These are phyloP conservation scores for Diplodia mutila DNA, from an alignment of 2,329 filamentous ascomycete genomes.

Conservation along the genomic window DNA sequence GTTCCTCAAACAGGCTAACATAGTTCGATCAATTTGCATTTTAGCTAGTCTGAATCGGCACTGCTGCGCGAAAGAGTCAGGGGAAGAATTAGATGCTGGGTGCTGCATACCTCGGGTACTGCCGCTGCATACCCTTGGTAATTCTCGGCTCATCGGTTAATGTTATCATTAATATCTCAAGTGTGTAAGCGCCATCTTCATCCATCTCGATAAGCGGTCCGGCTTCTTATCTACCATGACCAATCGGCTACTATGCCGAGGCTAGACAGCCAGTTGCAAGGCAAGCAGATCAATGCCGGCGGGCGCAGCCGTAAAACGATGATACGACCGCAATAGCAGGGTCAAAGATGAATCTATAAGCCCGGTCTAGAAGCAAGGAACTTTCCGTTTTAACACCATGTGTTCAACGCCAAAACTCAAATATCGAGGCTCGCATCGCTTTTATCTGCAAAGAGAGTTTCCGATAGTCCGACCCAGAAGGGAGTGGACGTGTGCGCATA, in stretches of 20 bases:
- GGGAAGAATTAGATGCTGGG: neutral
- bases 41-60: neutral
- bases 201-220: neutral
- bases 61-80: conserved; percentile 3
- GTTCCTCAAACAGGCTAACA: neutral
- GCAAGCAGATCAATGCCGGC: no score
- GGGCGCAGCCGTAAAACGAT: no score
- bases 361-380: no score
- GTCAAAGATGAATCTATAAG: no score
- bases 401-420: no score
- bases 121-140: conserved; percentile 12
- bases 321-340: no score
- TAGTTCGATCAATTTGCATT: neutral
- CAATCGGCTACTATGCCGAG: neutral
- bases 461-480: no score
- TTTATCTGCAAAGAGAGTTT: no score
- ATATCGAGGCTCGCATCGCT: no score
- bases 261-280: neutral
- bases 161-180: neutral
- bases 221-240: neutral
- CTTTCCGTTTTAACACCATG: no score
- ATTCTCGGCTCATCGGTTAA: neutral
- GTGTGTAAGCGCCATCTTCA: neutral
- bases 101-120: conserved; percentile 2
- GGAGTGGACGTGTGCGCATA: no score